Base-by-base conservation (phyloP, 768 basidiomycete species). In the Agaricus blazei region DNA sequence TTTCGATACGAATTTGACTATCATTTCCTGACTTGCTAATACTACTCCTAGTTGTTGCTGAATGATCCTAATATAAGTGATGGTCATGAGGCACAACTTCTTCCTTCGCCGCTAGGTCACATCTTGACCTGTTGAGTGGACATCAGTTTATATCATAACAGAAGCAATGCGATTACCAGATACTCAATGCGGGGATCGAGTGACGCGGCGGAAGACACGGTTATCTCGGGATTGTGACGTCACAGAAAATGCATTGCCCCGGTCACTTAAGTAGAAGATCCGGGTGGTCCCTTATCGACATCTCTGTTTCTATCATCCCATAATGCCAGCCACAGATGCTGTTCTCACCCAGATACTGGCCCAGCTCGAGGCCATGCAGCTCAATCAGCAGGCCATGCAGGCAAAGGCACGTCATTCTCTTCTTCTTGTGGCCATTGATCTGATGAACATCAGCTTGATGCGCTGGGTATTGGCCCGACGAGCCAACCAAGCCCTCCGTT, bases 351-450 rank as follows among this genome's bases (percentile, higher is more conserved):
- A 91, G 67, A 92, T 93, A 53, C 75, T 92, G 8, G 70, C 74
- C 5, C 85, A 87, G 70, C 79, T 93, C 51, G 77, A 87, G 61
- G 74, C 80, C 3, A 75, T 93, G 63, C 86, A 89, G 67, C 69
- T 85, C 47, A 82, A 82, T 48, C 89, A 93, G 65, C 87, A 90
- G 68, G 77, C 82, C 0, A 74, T 93, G 63, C 87, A 90, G 61
- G 84, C 87, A 24, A 90, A 93, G 78, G 90, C 91, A 60, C 41
- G 60, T 57, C 34, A 34, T 34, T 34, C 8, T 11, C 34, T 34
- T 34, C 15, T 44, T 40, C n/a, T 47, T 23, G 0, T 12, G 51
- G 34, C 40, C 52, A 40, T 8, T 47, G 27, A n/a, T 42, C 45
- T 12, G 11, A 3, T 34, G 34, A 34, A 34, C 7, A 11, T 8